Conservation (phyloP, 805 yeast species). For the Suhomyces faveliae region DNA sequence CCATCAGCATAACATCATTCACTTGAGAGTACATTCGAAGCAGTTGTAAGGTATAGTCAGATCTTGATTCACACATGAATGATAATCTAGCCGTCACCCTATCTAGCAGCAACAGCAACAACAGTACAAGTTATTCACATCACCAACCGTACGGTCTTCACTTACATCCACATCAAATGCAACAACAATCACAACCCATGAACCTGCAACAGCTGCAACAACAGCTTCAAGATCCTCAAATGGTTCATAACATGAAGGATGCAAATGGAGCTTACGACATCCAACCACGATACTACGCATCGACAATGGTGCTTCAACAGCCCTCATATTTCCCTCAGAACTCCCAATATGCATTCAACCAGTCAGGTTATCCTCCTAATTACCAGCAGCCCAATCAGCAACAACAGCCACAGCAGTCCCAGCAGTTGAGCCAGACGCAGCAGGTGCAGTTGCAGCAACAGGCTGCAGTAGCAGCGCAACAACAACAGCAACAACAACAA, state of each 20-base stretch:
- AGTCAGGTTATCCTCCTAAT: slow-evolving; percentile 10
- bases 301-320: slow-evolving; percentile 25
- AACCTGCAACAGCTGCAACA: slow-evolving; percentile 6
- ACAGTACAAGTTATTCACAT: not conserved
- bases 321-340: slow-evolving; percentile 15
- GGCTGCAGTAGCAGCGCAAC: slow-evolving; percentile 7
- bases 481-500: slow-evolving; percentile 7
- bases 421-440: not conserved
- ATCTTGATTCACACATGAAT: not conserved
- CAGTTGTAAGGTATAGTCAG: not conserved
- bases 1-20: not conserved
- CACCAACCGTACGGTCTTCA: slow-evolving; percentile 1
- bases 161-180: slow-evolving; percentile 9
- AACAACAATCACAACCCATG: slow-evolving; percentile 7
- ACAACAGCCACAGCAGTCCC: slow-evolving; percentile 10
- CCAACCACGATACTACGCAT: slow-evolving; percentile 23
- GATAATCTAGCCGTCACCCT: not conserved
- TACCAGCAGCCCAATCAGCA: slow-evolving; percentile 13
- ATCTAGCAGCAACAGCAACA: not conserved
- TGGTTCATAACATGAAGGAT: slow-evolving; percentile 8
- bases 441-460: slow-evolving; percentile 11
- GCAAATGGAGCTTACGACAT: slow-evolving; percentile 6
- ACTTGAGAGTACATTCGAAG: not conserved
- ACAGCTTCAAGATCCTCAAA: slow-evolving; percentile 6
- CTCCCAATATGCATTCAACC: slow-evolving; percentile 13